A percentile compares a stretch with the other conserved stretches of the same genome.
These are phyloP conservation scores for Mycena latifolia DNA, from an alignment of 768 basidiomycete genomes.

Conservation along the genomic window DNA sequence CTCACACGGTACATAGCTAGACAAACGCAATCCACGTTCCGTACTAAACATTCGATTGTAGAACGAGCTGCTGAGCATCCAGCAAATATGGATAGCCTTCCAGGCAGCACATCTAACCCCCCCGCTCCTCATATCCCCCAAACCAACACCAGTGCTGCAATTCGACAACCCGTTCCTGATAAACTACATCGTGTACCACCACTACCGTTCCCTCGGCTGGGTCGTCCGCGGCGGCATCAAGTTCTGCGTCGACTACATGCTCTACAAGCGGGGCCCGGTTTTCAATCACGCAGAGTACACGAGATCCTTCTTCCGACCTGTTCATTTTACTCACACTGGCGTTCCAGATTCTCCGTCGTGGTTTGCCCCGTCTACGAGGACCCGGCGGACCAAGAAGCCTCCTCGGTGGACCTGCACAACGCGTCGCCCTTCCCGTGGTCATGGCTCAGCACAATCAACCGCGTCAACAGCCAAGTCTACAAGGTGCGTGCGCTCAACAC, in stretches of 20 bases:
- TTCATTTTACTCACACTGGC: not conserved
- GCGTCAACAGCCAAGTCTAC: slow-evolving; percentile 96
- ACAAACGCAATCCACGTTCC: not conserved
- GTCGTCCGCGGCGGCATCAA: slow-evolving; percentile 96
- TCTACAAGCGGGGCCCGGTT: slow-evolving; percentile 95
- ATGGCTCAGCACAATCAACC: slow-evolving; percentile 97
- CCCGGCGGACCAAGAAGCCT: slow-evolving; percentile 73
- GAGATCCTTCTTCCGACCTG: not conserved
- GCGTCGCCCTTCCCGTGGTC: slow-evolving; percentile 87
- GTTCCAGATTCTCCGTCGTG: slow-evolving; percentile 86
- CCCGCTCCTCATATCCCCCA: slow-evolving; percentile 46
- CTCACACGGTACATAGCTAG: slow-evolving; percentile 66
- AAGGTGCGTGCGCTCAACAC: slow-evolving; percentile 67
- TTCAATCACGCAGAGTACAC: slow-evolving; percentile 94
- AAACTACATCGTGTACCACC: slow-evolving; percentile 92
- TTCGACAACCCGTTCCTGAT: slow-evolving; percentile 95
- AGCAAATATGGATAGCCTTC: slow-evolving; percentile 75
- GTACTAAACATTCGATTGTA: slow-evolving; percentile 41
- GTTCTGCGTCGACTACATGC: slow-evolving; percentile 94
- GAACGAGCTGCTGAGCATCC: slow-evolving; percentile 66
- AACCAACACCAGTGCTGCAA: slow-evolving; percentile 49
- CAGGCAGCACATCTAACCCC: slow-evolving; percentile 67
- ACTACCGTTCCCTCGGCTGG: slow-evolving; percentile 97
- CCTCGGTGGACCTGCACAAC: slow-evolving; percentile 75
- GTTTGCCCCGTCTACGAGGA: slow-evolving; percentile 94